phyloP scores from a whole-genome alignment of 441 rosid genomes.

The Gossypium laxum region DNA sequence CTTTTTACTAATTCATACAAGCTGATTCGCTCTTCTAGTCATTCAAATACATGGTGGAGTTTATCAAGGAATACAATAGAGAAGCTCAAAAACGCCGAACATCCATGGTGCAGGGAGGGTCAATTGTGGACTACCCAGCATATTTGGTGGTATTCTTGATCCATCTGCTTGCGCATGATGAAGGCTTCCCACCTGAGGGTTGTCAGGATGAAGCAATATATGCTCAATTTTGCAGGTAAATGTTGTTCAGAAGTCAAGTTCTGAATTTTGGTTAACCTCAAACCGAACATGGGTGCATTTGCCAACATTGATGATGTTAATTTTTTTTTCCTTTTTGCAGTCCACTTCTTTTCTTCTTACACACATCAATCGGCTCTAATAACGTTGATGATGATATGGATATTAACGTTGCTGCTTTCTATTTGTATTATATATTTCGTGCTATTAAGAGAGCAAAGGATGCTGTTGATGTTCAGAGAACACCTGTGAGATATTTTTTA shows the following conservation, averaged over 20 bases:
- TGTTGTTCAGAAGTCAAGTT: conserved; percentile 9
- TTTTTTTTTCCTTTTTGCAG: conserved; percentile 41
- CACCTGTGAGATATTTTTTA: conserved; percentile 46
- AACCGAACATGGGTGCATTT: conserved; percentile 9
- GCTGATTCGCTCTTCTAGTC: conserved; percentile 39
- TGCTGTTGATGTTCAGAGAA: conserved; percentile 53
- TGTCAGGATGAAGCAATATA: conserved; percentile 58
- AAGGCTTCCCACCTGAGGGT: conserved; percentile 55
- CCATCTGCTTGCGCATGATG: conserved; percentile 75
- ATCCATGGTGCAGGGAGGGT: conserved; percentile 34
- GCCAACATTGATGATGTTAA: conserved; percentile 10
- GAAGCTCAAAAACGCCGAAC: conserved; percentile 40
- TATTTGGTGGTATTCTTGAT: conserved; percentile 68
- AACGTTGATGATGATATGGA: conserved; percentile 33
- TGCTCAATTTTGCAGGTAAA: conserved; percentile 59
- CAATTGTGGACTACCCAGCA: conserved; percentile 55
- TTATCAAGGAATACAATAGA: conserved; percentile 46
- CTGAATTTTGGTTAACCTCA: not conserved
- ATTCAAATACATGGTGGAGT: conserved; percentile 55
- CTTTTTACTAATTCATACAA: conserved; percentile 16
- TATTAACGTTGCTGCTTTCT: conserved; percentile 34
- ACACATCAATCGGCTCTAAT: conserved; percentile 37
- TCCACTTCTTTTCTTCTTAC: conserved; percentile 56
- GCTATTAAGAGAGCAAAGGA: conserved; percentile 86
- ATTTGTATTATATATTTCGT: conserved; percentile 50